These are phyloP conservation scores for Candida patagonica DNA, from an alignment of 805 yeast species.

Conservation along the genomic window DNA sequence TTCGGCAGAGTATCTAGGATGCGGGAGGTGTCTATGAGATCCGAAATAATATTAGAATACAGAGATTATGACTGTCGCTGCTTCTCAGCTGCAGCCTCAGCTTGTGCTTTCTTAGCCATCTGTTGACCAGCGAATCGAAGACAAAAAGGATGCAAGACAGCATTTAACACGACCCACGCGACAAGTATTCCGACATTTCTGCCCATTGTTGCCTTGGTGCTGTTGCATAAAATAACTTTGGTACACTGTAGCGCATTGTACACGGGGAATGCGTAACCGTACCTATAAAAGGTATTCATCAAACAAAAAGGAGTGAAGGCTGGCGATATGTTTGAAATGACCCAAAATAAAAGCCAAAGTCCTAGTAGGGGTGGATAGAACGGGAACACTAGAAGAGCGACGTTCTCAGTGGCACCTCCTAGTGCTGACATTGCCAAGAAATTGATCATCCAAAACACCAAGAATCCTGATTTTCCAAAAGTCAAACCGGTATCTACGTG, in stretches of 20 bases:
- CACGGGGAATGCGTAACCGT: constrained; percentile 62
- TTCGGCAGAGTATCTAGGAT: too few relatives aligned
- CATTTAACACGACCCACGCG: constrained; percentile 50
- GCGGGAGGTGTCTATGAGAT: too few relatives aligned
- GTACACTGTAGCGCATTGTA: constrained; percentile 54
- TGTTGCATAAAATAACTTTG: constrained; percentile 49
- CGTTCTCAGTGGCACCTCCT: constrained; percentile 65
- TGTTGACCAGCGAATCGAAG: constrained; percentile 3
- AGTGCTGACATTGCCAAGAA: constrained; percentile 66
- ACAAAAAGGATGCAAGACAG: constrained; percentile 4
- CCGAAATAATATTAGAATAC: too few relatives aligned
- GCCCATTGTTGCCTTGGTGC: constrained; percentile 50
- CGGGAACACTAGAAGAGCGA: constrained; percentile 43
- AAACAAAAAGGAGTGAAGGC: constrained; percentile 58
- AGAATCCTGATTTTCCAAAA: constrained; percentile 62
- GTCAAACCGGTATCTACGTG: constrained; percentile 50
- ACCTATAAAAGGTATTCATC: constrained; percentile 47
- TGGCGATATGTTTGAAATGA: constrained; percentile 57
- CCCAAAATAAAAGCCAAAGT: constrained; percentile 65
- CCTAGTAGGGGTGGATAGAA: constrained; percentile 59
- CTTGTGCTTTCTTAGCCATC: constrained; percentile 3
- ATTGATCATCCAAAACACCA: constrained; percentile 63
- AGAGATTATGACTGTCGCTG: too few relatives aligned
- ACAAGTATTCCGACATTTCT: constrained; percentile 49
- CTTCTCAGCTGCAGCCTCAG: constrained; percentile 1